Evolutionary conservation across 768 basidiomycete genomes (phyloP).

Genomic region (Galerina marginata): DNA sequence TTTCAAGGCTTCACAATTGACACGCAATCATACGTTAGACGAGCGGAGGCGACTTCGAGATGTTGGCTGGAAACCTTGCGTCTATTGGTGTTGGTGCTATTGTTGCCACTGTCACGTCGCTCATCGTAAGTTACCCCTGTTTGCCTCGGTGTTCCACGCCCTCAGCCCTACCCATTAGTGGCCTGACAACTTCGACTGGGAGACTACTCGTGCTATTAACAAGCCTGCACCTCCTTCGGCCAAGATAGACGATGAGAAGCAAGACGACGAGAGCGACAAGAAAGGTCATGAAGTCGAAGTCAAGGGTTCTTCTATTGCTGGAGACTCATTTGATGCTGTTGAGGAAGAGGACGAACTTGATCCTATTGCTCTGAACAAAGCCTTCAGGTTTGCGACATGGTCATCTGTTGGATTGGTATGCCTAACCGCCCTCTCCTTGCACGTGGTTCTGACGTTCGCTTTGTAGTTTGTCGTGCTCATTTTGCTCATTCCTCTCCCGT

Average conservation of each 20-base stretch:
- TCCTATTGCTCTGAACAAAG: constrained; percentile 65
- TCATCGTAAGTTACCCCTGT: constrained; percentile 52
- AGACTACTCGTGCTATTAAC: constrained; percentile 81
- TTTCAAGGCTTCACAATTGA: background rate
- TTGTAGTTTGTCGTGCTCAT: constrained; percentile 64
- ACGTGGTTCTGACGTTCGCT: background rate
- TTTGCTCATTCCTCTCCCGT: constrained; percentile 80
- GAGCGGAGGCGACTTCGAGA: constrained; percentile 59
- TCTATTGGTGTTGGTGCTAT: constrained; percentile 84
- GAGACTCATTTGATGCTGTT: constrained; percentile 40
- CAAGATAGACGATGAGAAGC: constrained; percentile 30
- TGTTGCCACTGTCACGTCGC: constrained; percentile 66
- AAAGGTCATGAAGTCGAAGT: constrained; percentile 30
- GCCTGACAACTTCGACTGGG: constrained; percentile 87
- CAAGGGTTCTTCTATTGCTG: constrained; percentile 36
- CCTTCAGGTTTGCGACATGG: constrained; percentile 83
- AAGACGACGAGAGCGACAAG: constrained; percentile 42
- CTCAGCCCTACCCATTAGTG: constrained; percentile 45
- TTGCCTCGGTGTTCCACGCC: background rate
- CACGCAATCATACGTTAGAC: constrained; percentile 33
- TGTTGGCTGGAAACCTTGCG: constrained; percentile 91
- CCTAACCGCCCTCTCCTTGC: background rate
- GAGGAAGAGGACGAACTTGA: constrained; percentile 66
- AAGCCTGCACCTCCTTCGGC: constrained; percentile 21
- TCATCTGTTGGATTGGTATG: constrained; percentile 68